Percentiles rank a stretch among this genome's conserved stretches.
Evolutionary conservation across 106 monocot species (phyloP).

Genomic region (Allium fistulosum): DNA sequence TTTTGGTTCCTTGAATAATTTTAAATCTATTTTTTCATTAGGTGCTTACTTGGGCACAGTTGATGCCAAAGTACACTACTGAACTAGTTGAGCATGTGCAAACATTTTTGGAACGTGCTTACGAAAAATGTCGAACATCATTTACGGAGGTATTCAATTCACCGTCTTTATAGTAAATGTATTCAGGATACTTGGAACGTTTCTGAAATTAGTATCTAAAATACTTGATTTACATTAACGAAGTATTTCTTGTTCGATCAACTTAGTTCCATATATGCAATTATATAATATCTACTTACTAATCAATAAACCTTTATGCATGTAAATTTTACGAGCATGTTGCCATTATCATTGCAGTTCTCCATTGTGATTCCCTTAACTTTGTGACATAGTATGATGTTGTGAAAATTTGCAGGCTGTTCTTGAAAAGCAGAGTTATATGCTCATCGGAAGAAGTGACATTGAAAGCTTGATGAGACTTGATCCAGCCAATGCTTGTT

Average conservation of each 20-base stretch:
- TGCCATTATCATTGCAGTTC: no score
- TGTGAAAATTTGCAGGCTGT: conserved; percentile 52
- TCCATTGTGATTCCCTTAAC: no score
- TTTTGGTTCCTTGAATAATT: not conserved
- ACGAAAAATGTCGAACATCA: conserved; percentile 89
- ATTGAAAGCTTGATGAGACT: conserved; percentile 81
- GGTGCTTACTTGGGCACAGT: conserved; percentile 89
- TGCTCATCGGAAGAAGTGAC: conserved; percentile 88
- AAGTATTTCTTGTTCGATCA: not conserved
- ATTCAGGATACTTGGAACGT: not conserved
- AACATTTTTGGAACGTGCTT: conserved; percentile 87
- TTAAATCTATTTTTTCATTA: conserved; percentile 12
- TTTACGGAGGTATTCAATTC: conserved; percentile 74
- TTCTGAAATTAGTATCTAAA: not conserved
- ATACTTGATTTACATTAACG: not conserved
- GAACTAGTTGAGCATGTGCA: conserved; percentile 96
- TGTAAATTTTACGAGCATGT: no score
- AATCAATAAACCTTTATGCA: no score
- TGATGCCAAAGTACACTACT: conserved; percentile 88
- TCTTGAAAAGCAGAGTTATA: conserved; percentile 93
- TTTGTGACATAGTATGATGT: no score
- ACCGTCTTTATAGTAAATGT: no score
- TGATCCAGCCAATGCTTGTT: conserved; percentile 75
- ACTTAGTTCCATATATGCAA: not conserved
- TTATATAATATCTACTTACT: no score